phyloP scores from a whole-genome alignment of 75 land plant genomes.

The Cryptomeria japonica region DNA sequence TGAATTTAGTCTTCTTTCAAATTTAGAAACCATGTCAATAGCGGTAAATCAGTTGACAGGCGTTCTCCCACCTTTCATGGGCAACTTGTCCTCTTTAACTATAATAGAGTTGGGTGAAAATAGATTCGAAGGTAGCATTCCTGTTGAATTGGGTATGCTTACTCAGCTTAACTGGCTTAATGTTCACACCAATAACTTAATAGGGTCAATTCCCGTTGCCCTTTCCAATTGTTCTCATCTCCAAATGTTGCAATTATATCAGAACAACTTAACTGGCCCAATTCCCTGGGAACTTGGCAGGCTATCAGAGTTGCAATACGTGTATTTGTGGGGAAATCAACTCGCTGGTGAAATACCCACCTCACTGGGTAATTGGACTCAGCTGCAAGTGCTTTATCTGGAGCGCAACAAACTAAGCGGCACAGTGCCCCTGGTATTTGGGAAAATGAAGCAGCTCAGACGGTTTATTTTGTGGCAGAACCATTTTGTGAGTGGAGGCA shows the following conservation, averaged over 20 bases:
- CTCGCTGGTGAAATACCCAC: too few relatives aligned
- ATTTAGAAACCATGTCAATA: neutral
- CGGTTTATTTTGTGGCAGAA: neutral
- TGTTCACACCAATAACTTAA: neutral
- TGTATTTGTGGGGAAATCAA: too few relatives aligned
- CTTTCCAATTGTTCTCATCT: too few relatives aligned
- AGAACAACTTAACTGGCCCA: neutral
- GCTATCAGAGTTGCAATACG: neutral
- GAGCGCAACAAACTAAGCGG: neutral
- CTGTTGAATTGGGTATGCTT: neutral
- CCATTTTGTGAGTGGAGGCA: neutral
- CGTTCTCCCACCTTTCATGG: neutral
- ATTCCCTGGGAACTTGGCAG: neutral
- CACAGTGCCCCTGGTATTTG: neutral
- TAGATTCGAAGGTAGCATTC: neutral
- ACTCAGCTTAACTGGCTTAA: neutral
- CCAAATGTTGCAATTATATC: neutral
- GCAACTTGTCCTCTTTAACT: neutral
- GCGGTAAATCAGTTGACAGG: neutral
- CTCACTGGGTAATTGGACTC: neutral
- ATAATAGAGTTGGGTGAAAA: neutral
- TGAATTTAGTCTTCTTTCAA: neutral
- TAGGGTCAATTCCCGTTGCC: neutral
- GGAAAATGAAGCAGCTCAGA: neutral
- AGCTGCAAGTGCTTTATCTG: neutral